Evolutionary conservation across 23 red algal species (phyloP).

Genomic region (Gracilaria gracilis): DNA sequence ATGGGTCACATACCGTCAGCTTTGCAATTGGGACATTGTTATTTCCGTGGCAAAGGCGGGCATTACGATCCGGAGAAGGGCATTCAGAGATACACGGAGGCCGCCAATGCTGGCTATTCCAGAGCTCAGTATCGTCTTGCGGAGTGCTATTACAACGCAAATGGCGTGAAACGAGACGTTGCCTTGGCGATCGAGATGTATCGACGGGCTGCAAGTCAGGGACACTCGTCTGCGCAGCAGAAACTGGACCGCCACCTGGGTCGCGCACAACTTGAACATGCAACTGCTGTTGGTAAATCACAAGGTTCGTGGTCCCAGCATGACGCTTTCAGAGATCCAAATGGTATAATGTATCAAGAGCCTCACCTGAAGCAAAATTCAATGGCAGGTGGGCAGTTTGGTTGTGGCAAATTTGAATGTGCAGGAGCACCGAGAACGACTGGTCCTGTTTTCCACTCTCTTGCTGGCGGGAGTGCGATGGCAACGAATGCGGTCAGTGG

Average conservation of each 20-base stretch:
- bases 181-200: slow-evolving; percentile 14
- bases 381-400: not conserved
- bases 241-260: slow-evolving; percentile 4
- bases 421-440: not conserved
- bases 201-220: slow-evolving; percentile 34
- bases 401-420: not conserved
- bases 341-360: not conserved
- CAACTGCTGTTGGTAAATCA: not conserved
- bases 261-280: not conserved
- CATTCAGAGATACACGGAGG: slow-evolving; percentile 30
- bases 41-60: slow-evolving; percentile 18
- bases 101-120: slow-evolving; percentile 21
- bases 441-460: not conserved
- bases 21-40: slow-evolving; percentile 32
- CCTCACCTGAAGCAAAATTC: not conserved
- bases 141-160: slow-evolving; percentile 43
- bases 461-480: not conserved
- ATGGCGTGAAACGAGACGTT: slow-evolving; percentile 43
- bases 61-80: slow-evolving; percentile 22
- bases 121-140: slow-evolving; percentile 31
- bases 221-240: slow-evolving; percentile 12
- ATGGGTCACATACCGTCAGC: not conserved
- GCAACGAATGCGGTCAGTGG: not conserved
- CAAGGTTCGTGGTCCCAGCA: not conserved
- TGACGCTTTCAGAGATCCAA: not conserved